These are phyloP conservation scores for Vicia villosa DNA, from an alignment of 306 rosid species.

Conservation along the genomic window DNA sequence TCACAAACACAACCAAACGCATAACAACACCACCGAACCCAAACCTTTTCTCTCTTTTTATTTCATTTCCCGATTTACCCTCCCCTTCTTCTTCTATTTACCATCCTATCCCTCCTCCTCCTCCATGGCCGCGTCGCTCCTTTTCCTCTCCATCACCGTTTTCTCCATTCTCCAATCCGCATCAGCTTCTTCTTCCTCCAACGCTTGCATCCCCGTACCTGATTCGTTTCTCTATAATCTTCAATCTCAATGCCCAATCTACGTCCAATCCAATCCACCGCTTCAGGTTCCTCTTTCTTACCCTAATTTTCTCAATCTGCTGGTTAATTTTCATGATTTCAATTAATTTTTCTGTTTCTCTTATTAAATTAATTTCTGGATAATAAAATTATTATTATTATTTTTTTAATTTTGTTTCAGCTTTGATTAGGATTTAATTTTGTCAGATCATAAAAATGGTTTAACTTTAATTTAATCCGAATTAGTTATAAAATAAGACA, in stretches of 20 bases:
- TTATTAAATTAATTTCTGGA: not conserved
- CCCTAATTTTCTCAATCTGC: not conserved
- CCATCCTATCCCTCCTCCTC: slow-evolving; percentile 32
- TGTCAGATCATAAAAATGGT: no score
- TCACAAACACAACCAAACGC: no score
- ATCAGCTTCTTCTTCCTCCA: slow-evolving; percentile 30
- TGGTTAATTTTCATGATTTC: not conserved
- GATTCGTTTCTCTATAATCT: slow-evolving; percentile 46
- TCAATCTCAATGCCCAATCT: slow-evolving; percentile 70
- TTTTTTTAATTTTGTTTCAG: not conserved
- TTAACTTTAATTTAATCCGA: no score
- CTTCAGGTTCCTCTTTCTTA: slow-evolving; percentile 48
- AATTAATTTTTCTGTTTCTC: not conserved
- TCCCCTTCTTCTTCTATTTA: not conserved
- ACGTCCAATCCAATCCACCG: slow-evolving; percentile 57
- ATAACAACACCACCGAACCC: not conserved
- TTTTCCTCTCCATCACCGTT: slow-evolving; percentile 37
- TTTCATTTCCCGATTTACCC: slow-evolving; percentile 41
- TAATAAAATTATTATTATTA: not conserved
- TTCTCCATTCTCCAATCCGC: slow-evolving; percentile 38
- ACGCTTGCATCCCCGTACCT: slow-evolving; percentile 45
- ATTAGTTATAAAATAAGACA: no score
- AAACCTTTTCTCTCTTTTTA: not conserved
- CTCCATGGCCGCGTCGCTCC: slow-evolving; percentile 43
- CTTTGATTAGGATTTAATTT: not conserved